Percentiles rank a stretch among this genome's conserved stretches.
Conservation (phyloP, 306 rosid genomes). For the Quercus aquifolioides region DNA sequence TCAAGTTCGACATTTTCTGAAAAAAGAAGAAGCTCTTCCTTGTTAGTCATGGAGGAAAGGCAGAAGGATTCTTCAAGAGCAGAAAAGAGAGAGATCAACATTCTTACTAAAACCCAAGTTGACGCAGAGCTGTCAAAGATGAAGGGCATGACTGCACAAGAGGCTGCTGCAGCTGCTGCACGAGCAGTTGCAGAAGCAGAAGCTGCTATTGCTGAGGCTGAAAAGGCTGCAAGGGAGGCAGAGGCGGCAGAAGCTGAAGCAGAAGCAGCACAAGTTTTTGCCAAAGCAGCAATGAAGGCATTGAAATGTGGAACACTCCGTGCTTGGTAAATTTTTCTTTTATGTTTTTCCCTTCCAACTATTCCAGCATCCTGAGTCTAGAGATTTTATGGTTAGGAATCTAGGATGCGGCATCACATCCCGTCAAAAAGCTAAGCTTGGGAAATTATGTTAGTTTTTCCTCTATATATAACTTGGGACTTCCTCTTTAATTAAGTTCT, state of each 20-base stretch:
- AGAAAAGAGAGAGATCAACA: slow-evolving; percentile 46
- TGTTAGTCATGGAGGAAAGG: slow-evolving; percentile 47
- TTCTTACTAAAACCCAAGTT: slow-evolving; percentile 63
- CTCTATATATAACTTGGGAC: background rate
- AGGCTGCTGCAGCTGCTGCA: slow-evolving; percentile 87
- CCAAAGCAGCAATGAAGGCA: slow-evolving; percentile 87
- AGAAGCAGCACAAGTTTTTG: slow-evolving; percentile 86
- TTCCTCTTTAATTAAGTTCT: background rate
- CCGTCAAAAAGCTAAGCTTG: background rate
- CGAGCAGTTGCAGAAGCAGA: slow-evolving; percentile 94
- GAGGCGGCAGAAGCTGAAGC: slow-evolving; percentile 95
- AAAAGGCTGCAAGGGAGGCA: slow-evolving; percentile 90
- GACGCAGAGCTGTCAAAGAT: slow-evolving; percentile 70
- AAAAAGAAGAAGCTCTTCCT: slow-evolving; percentile 57
- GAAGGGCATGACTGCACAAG: slow-evolving; percentile 80
- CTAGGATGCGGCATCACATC: background rate
- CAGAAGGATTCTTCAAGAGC: slow-evolving; percentile 49
- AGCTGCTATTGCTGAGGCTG: slow-evolving; percentile 87
- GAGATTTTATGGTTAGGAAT: background rate
- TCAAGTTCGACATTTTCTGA: slow-evolving; percentile 47
- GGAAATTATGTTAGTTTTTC: background rate
- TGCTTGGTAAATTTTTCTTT: slow-evolving; percentile 36
- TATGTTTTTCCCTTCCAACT: slow-evolving; percentile 7
- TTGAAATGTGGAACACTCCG: slow-evolving; percentile 63
- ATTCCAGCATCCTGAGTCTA: background rate